Base-by-base conservation (phyloP, 2,329 filamentous ascomycete genomes). In the Rutstroemia sp. region DNA sequence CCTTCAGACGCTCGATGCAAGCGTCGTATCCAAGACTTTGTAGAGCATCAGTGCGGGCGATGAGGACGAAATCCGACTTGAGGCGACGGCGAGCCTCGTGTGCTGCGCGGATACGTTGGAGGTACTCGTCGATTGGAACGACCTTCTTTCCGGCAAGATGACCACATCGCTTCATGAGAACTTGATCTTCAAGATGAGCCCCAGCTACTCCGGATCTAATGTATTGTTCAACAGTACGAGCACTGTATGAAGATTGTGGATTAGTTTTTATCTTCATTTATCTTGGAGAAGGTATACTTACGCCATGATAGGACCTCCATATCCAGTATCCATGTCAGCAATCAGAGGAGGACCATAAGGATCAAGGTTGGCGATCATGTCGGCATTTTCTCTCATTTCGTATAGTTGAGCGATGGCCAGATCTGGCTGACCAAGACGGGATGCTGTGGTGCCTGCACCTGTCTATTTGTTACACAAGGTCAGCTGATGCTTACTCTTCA, bases 151-250 rank as follows among this genome's bases (percentile, higher is more conserved):
- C 81, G 1, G 70, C 68, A 1, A 87, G 72, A 64, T 87, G 84
- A 0, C 84, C 84, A 66, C 83, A 87, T n/a, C 82, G 78, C 71
- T 87, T 87, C 53, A 77, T 78, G 48, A 77, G 72, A 30, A 85
- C 73, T 69, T 86, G 82, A 67, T 84, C 81, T 67, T 85, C 82
- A 57, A 85, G 76, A 63, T 85, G 81, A 17, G 83, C 69, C 0
- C 73, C 82, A 0, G 82, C 81, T 5, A 85, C 76, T n/a, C 81
- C 81, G 3, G 76, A 72, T 19, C 73, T 72, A 52, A 75, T 74
- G 68, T 83, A 83, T 46, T 74, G 69, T n/a, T 72, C 68, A 7
- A 80, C 73, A 2, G 80, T 34, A 12, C 30, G 30, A 34, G 30
- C 30, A 34, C 30, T 34, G 30, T 34, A 34, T 45, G 16, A 25